These are phyloP conservation scores for Colletotrichum echinochloae DNA, from an alignment of 2,329 filamentous ascomycete species.

Conservation along the genomic window DNA sequence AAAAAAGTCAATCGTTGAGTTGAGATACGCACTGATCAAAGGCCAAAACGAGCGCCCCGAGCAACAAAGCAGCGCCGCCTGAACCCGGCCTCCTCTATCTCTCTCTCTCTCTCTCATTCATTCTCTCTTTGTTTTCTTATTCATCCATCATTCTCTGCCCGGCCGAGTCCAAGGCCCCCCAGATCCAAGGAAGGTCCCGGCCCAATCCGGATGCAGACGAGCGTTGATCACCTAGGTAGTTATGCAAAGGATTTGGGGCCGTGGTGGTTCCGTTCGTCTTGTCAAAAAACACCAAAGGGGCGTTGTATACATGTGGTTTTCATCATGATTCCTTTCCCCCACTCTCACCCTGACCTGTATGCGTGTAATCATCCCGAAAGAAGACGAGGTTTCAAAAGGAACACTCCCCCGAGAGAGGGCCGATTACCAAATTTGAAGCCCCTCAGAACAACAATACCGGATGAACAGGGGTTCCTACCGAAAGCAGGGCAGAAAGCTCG, in stretches of 20 bases:
- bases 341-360: neutral
- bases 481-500: neutral
- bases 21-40: conserved; percentile 15
- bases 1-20: neutral
- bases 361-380: neutral
- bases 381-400: neutral
- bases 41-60: conserved; percentile 1
- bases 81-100: neutral
- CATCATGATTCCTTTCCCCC: neutral
- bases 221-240: neutral
- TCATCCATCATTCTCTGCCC: neutral
- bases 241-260: neutral
- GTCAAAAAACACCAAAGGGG: conserved; percentile 19
- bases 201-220: conserved; percentile 7
- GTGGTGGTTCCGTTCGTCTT: neutral
- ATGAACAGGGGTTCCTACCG: neutral
- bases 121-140: no score
- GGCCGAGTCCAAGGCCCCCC: neutral
- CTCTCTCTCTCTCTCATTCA: neutral
- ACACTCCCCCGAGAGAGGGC: neutral
- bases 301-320: neutral
- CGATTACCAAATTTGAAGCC: neutral
- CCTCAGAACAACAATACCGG: neutral
- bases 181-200: neutral
- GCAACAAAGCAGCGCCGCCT: conserved; percentile 20